These are phyloP conservation scores for Neurospora sp. DNA, from an alignment of 495 filamentous ascomycete species.

Conservation along the genomic window DNA sequence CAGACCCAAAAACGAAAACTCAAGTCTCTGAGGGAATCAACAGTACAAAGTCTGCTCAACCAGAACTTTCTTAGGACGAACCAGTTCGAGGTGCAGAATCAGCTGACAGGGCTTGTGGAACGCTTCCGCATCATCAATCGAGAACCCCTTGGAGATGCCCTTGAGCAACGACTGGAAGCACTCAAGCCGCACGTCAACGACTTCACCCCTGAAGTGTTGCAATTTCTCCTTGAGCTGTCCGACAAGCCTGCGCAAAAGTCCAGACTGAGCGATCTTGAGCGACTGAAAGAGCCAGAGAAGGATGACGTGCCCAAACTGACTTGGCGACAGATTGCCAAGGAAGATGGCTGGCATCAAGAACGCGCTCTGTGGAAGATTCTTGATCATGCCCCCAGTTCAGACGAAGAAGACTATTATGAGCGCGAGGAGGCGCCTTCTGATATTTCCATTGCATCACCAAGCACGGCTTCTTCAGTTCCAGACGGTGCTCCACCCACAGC, in stretches of 20 bases:
- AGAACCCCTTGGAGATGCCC: constrained; percentile 71
- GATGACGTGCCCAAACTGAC: constrained; percentile 39
- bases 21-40: constrained; percentile 38
- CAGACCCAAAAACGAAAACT: constrained; percentile 37
- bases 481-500: constrained; percentile 29
- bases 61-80: constrained; percentile 64
- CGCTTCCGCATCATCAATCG: constrained; percentile 72
- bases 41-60: constrained; percentile 44
- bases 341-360: constrained; percentile 60
- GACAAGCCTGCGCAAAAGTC: constrained; percentile 67
- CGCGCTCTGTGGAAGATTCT: constrained; percentile 70
- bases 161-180: constrained; percentile 52
- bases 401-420: constrained; percentile 38
- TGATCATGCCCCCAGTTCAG: constrained; percentile 63
- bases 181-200: constrained; percentile 42
- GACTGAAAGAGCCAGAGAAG: constrained; percentile 34
- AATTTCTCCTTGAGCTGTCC: constrained; percentile 71
- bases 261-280: constrained; percentile 49
- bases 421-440: constrained; percentile 22
- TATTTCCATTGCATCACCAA: constrained; percentile 27
- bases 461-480: constrained; percentile 6
- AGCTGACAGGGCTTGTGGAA: constrained; percentile 74
- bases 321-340: constrained; percentile 66
- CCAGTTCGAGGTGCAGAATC: constrained; percentile 72
- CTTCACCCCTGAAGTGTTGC: constrained; percentile 70